phyloP scores from a whole-genome alignment of 257 asterid genomes.

The Lithospermum erythrorhizon region DNA sequence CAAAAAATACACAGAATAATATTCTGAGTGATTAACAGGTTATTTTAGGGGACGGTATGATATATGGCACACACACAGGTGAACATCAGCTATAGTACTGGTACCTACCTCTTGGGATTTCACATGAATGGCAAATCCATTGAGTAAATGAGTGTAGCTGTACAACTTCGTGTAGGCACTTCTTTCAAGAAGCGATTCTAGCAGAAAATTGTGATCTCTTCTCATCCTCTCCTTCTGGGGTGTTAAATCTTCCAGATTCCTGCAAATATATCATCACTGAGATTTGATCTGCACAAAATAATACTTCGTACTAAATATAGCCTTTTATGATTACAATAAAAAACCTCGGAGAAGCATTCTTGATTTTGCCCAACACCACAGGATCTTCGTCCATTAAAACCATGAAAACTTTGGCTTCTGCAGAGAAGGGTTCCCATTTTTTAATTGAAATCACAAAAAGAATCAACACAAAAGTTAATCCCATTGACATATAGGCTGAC shows the following conservation, averaged over 20 bases:
- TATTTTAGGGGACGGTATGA: too few relatives aligned
- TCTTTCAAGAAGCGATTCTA: constrained; percentile 28
- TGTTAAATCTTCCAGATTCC: constrained; percentile 12
- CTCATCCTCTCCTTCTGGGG: constrained; percentile 13
- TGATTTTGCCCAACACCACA: constrained; percentile 11
- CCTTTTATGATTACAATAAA: background rate
- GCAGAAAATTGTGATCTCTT: constrained; percentile 31
- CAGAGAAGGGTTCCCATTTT: constrained; percentile 10
- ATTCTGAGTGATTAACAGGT: too few relatives aligned
- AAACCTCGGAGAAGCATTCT: constrained; percentile 10
- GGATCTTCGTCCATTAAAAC: constrained; percentile 46
- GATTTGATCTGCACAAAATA: background rate
- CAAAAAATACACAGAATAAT: too few relatives aligned
- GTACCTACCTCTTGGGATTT: constrained; percentile 26
- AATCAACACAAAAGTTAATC: constrained; percentile 11
- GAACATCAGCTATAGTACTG: background rate
- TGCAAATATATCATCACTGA: background rate
- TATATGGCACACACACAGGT: too few relatives aligned
- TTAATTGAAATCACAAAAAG: constrained; percentile 15
- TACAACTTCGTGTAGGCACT: constrained; percentile 40
- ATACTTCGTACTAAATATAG: background rate
- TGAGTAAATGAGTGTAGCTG: constrained; percentile 56
- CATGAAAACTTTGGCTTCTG: constrained; percentile 36
- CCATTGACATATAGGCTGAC: constrained; percentile 18
- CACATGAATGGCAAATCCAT: constrained; percentile 51